Conservation (phyloP, 352 stramenopile species). For the Hyphochytrium catenoides region DNA sequence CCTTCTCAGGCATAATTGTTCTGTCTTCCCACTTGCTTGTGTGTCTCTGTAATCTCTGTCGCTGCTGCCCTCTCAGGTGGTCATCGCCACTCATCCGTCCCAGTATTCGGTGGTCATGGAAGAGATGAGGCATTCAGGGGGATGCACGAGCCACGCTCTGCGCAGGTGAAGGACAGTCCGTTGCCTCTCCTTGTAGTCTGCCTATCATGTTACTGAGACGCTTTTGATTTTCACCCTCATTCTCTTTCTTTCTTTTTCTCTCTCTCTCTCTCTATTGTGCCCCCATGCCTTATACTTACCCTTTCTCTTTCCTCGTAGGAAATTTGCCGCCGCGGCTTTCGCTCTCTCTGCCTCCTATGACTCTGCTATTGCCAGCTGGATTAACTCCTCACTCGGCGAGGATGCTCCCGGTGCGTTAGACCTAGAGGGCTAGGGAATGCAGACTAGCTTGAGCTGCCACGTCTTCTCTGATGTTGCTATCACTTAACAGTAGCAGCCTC, state of each 20-base stretch:
- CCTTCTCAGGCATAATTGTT: no score
- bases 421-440: constrained; percentile 13
- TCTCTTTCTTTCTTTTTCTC: no score
- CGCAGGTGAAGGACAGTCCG: constrained; percentile 12
- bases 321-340: constrained; percentile 49
- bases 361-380: constrained; percentile 87
- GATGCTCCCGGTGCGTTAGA: constrained; percentile 12
- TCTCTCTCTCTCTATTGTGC: no score
- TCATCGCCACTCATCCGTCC: constrained; percentile 83
- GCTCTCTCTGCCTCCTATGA: constrained; percentile 77
- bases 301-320: constrained; percentile 18
- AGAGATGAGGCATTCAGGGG: constrained; percentile 75
- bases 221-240: no score
- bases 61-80: constrained; percentile 76
- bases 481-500: no score
- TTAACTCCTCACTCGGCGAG: constrained; percentile 67
- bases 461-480: no score
- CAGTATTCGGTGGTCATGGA: constrained; percentile 84
- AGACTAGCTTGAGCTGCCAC: no score
- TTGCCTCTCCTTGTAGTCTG: constrained; percentile 9
- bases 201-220: no score
- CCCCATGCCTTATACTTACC: no score
- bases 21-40: no score
- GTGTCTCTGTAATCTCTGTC: no score
- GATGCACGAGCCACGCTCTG: constrained; percentile 68